A percentile compares a stretch with the other conserved stretches of the same genome.
Conservation (phyloP, 768 basidiomycete species). For the Trametes gibbosa region DNA sequence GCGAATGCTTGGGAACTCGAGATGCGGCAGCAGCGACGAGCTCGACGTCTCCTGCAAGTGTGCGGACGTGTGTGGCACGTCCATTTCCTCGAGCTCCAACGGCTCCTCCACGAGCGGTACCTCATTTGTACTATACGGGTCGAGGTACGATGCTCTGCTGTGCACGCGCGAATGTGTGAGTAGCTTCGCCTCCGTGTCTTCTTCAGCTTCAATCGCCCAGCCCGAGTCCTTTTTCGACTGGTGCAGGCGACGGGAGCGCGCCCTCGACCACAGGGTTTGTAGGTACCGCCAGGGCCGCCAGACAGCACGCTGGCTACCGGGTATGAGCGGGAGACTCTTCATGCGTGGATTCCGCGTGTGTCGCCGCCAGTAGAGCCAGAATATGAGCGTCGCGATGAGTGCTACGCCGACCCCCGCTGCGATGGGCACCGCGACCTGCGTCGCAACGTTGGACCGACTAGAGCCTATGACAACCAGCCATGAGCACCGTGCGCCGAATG, state of each 20-base stretch:
- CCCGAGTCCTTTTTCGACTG: slow-evolving; percentile 9
- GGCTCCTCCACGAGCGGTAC: not conserved
- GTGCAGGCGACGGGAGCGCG: slow-evolving; percentile 4
- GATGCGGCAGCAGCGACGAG: slow-evolving; percentile 6
- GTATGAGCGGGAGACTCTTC: not conserved
- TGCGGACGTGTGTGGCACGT: slow-evolving; percentile 1
- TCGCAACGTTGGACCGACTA: not conserved
- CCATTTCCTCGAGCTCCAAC: not conserved
- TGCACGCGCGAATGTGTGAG: not conserved
- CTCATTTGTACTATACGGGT: not conserved
- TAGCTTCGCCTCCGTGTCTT: not conserved
- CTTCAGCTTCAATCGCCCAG: slow-evolving; percentile 16
- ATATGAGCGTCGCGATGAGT: not conserved
- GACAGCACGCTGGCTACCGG: not conserved
- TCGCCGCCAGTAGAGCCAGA: slow-evolving; percentile 4
- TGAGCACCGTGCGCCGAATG: not conserved
- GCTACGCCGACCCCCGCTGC: slow-evolving; percentile 1
- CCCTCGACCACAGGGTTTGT: not conserved
- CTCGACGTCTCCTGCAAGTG: slow-evolving; percentile 7
- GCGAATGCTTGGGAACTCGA: slow-evolving; percentile 4
- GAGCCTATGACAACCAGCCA: not conserved
- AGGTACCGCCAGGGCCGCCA: slow-evolving; percentile 3
- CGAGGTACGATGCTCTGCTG: not conserved
- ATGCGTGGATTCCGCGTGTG: not conserved
- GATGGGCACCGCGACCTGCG: slow-evolving; percentile 10